Percentiles rank a stretch among this genome's conserved stretches.
Conservation (phyloP, 805 yeast species). For the Yamadazyma scolyti region DNA sequence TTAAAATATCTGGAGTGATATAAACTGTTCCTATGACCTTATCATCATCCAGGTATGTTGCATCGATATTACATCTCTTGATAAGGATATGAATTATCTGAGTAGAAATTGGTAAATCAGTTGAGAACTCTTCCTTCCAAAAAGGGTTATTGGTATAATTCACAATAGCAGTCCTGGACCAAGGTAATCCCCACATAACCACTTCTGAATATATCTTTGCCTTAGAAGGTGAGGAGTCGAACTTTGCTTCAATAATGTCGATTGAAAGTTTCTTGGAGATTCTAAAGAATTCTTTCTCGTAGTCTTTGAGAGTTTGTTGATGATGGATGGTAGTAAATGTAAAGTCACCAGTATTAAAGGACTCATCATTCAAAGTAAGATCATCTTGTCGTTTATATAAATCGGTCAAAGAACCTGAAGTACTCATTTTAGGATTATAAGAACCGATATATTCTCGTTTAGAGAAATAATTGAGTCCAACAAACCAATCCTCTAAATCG, state of each 20-base stretch:
- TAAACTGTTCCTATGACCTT: conserved; percentile 51
- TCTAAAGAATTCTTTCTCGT: conserved; percentile 39
- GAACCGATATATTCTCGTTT: conserved; percentile 51
- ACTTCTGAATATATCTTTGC: conserved; percentile 63
- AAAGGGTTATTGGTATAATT: conserved; percentile 53
- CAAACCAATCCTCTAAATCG: conserved; percentile 76
- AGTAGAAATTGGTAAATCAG: conserved; percentile 57
- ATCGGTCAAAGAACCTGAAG: conserved; percentile 5
- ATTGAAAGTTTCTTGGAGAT: conserved; percentile 51
- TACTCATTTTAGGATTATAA: conserved; percentile 10
- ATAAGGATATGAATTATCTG: conserved; percentile 49
- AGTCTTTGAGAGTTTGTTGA: no score
- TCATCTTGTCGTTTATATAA: conserved; percentile 5
- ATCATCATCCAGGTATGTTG: conserved; percentile 23
- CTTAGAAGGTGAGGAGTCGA: conserved; percentile 22
- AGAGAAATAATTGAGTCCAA: conserved; percentile 62
- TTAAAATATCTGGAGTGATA: conserved; percentile 49
- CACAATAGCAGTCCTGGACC: conserved; percentile 75
- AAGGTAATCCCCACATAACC: conserved; percentile 64
- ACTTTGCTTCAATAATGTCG: conserved; percentile 64
- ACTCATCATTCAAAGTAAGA: conserved; percentile 1
- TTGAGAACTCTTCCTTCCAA: conserved; percentile 76
- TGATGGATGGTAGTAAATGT: conserved; percentile 2
- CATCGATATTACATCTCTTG: conserved; percentile 25
- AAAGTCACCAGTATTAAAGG: conserved; percentile 5